These are phyloP conservation scores for Gossypium trilobum DNA, from an alignment of 441 rosid genomes.

Conservation along the genomic window DNA sequence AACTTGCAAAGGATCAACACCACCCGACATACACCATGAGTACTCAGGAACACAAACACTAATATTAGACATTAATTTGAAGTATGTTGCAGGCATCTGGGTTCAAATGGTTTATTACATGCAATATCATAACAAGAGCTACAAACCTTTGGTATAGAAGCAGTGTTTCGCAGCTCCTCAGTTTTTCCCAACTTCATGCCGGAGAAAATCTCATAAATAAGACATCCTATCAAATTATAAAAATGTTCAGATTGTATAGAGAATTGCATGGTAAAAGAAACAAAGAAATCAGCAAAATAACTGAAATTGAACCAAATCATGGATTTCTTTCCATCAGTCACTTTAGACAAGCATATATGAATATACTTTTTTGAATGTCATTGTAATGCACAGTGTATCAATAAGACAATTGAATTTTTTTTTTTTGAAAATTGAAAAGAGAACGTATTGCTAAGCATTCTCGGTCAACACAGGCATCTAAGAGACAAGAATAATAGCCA, in stretches of 20 bases:
- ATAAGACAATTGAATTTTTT: neutral
- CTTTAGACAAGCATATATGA: neutral
- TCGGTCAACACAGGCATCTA: neutral
- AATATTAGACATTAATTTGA: conserved; percentile 6
- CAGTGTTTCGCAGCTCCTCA: conserved; percentile 85
- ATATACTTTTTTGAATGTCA: neutral
- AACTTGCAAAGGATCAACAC: conserved; percentile 17
- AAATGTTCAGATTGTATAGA: conserved; percentile 16
- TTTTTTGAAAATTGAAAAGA: neutral
- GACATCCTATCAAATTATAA: conserved; percentile 53
- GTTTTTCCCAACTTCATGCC: conserved; percentile 72
- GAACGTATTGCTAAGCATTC: neutral
- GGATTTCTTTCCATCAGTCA: neutral
- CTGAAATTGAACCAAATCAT: neutral
- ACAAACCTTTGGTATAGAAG: conserved; percentile 86
- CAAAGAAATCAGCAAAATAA: neutral
- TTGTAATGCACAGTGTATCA: neutral
- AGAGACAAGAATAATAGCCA: neutral
- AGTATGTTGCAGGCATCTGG: neutral
- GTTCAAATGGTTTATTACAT: neutral
- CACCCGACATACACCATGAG: conserved; percentile 6
- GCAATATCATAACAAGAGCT: conserved; percentile 7
- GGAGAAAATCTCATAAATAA: conserved; percentile 87
- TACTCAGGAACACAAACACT: neutral
- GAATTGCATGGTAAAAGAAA: neutral